Evolutionary conservation across 768 basidiomycete genomes (phyloP), one percentile per base, ranked within the genome.

Genomic region (Punctularia strigosozonata): DNA sequence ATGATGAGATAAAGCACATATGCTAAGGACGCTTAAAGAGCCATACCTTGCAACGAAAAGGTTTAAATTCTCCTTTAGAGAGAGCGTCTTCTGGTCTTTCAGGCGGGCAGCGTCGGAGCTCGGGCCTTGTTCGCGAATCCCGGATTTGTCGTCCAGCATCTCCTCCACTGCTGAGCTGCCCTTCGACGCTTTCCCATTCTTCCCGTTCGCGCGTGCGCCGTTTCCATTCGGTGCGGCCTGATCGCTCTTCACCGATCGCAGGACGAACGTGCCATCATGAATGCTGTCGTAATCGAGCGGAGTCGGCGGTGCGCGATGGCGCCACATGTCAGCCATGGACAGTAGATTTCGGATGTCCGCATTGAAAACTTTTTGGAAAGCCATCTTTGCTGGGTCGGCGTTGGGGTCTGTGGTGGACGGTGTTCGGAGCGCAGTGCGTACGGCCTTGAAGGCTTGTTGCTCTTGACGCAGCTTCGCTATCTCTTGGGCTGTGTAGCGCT

Each of bases 261-360:
- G 57, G 10, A 59, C 52, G 50, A 88, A 89, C 1, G 70, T 66
- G 4, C 68, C 79, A 14, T 75, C 59, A 48, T 76, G 55, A 47
- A 98, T 89, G 3, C 62, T 58, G n/a, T 84, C 77, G 50, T 80
- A 90, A 42, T 85, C 77, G 20, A 99, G 71, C 1, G 92, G 80
- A 0, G 71, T 74, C 1, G 95, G 95, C 37, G 81, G 82, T n/a
- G 79, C 74, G 28, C 94, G 73, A 5, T 82, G 74, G 23, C 79
- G 79, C 95, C 95, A 99, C 91, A 99, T 97, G 50, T 98, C 95
- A 12, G 75, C 61, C 95, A 99, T 99, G 14, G 73, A 75, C 22
- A 99, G 66, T 0, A 99, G 68, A 40, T 94, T 89, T 37, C 73
- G 69, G 48, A 98, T 89, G 50, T 99, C 95, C 2, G 71, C 56